Base-by-base conservation (phyloP, 2,329 filamentous ascomycete species). In the Beauveria australis region DNA sequence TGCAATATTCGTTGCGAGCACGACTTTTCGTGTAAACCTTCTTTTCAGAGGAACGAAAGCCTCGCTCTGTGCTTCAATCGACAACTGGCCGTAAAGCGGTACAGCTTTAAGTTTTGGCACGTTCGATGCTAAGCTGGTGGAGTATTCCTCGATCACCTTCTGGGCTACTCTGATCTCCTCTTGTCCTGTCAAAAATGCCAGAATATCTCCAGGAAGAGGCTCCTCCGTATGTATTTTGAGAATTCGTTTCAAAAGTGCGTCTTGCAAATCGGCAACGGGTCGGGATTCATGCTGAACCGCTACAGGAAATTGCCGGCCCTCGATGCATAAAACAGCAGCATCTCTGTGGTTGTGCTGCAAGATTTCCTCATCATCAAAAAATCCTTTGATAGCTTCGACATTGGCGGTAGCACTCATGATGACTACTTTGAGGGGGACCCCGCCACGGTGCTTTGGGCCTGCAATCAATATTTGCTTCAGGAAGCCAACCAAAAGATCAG, bases 391-490 rank as follows among this genome's bases (percentile, higher is more conserved):
- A 60, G 82, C 85, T 63, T 93, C 87, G 61, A 96, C 86, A 72
- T 97, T 91, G 43, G 92, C 91, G 7, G 94, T 99, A 54, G 94
- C 94, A 80, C 92, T 97, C 94, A 99, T 99, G 70, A 97, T 84
- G 40, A 96, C 84, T 3, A 97, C 86, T 72, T 96, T 97, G 60
- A 99, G 76, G 1, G 89, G 87, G 33, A 88, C 77, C 5, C 89
- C 89, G 8, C 87, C 86, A 5, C 89, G 84, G 7, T 86, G 86
- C 49, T 82, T 78, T 43, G 83, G 81, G 60, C 86, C 79, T 2
- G 81, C 78, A 1, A 79, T 77, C 1, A 94, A 76, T 52, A 97
- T 83, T 63, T 89, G 88, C 69, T 90, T 90, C 63, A 99, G 71
- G 65, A 99, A 97, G 0, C 94, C 94, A 28, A 95, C 79, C 10